Base-by-base conservation (phyloP, 2,329 filamentous ascomycete species). In the Xylaria sp. region DNA sequence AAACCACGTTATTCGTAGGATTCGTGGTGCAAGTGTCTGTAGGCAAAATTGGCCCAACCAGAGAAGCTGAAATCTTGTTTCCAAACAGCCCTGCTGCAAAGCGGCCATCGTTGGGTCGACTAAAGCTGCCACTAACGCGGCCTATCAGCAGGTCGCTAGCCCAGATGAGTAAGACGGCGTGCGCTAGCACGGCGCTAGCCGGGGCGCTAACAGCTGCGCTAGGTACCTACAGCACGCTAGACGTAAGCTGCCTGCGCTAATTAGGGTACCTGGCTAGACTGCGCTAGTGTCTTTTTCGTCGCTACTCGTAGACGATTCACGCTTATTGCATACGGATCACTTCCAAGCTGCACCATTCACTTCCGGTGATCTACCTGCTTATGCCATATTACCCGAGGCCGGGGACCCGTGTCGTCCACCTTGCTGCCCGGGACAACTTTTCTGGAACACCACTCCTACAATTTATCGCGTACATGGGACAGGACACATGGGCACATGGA, bases 41-140 rank as follows among this genome's bases (percentile, higher is more conserved):
- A 60, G 50, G 56, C 61, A 61, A 58, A 61, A 57, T 61, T 59
- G 56, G 23, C 34, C 47, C 39, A 55, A 59, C 61, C 61, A 63
- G 42, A 59, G 51, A 59, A 57, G 37, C 56, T 35, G 51, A 59
- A 63, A 61, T 59, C 61, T 63, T 63, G 56, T 63, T 61, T 52
- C 54, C 8, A 51, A 57, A 39, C 56, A 52, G 55, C 54, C 59
- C 52, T 54, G 11, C 52, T 55, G 19, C 54, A 62, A 23, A 34
- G 18, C 30, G 16, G 16, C 16, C 4, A 52, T 60, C 8, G 16
- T 18, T 50, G 48, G 58, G 58, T 62, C 52, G 55, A 60, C 52
- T 49, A 53, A 53, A 46, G 50, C 57, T 59, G 34, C 16, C 50
- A 55, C 37, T 46, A 49, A 19, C 56, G 55, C 53, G 48, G 55